Percentiles rank a stretch among this genome's conserved stretches.
Evolutionary conservation across 768 basidiomycete species (phyloP).

Genomic region (Leucocoprinus birnbaumii): DNA sequence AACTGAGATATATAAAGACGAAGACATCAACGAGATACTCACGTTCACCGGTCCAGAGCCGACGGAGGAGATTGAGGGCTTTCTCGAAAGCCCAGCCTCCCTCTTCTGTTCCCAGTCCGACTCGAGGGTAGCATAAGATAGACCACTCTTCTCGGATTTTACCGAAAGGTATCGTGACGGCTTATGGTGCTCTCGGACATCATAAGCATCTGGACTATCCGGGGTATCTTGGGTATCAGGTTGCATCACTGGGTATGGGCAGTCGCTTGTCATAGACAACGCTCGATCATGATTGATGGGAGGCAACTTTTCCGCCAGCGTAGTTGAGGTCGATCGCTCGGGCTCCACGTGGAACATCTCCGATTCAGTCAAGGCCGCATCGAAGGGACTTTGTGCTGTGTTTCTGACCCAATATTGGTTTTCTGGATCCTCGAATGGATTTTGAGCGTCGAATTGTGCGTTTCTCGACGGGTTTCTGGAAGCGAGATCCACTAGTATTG

Average conservation of each 20-base stretch:
- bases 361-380: slow-evolving; percentile 2
- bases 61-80: neutral
- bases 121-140: neutral
- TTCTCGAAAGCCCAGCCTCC: neutral
- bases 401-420: neutral
- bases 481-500: neutral
- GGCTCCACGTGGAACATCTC: neutral
- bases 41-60: slow-evolving; percentile 2
- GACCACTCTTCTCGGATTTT: slow-evolving; percentile 1
- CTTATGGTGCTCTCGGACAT: too few relatives aligned
- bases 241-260: slow-evolving; percentile 4
- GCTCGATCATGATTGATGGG: neutral
- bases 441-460: neutral
- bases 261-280: slow-evolving; percentile 5
- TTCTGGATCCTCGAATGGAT: slow-evolving; percentile 1
- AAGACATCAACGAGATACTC: neutral
- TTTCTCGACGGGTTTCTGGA: neutral
- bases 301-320: neutral
- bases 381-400: neutral
- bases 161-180: neutral
- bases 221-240: neutral
- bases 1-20: neutral
- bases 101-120: neutral
- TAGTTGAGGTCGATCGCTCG: neutral
- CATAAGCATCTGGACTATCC: too few relatives aligned